A percentile compares a stretch with the other conserved stretches of the same genome.
These are phyloP conservation scores for Casaregolazyma lundiana DNA, from an alignment of 1,139 yeast genomes.

Conservation along the genomic window DNA sequence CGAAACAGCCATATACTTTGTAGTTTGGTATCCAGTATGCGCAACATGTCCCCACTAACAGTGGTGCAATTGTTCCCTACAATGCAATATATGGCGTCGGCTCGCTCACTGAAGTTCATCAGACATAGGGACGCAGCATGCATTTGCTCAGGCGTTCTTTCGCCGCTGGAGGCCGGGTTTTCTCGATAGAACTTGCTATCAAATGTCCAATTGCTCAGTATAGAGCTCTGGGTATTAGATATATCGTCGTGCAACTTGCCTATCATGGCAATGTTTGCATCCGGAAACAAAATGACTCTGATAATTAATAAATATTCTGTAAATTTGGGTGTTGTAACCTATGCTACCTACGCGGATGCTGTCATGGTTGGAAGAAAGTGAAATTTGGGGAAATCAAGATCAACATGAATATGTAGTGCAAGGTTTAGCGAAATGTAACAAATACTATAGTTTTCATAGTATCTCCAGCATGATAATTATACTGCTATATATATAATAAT, in stretches of 20 bases:
- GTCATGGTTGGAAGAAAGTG: background rate
- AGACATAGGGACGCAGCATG: slow-evolving; percentile 45
- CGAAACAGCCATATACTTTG: slow-evolving; percentile 69
- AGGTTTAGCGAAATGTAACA: background rate
- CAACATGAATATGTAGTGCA: background rate
- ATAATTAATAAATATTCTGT: background rate
- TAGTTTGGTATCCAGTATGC: slow-evolving; percentile 44
- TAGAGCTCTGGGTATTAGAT: slow-evolving; percentile 56
- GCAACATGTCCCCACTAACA: slow-evolving; percentile 31
- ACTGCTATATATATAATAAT: too few species aligned
- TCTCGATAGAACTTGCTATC: slow-evolving; percentile 61
- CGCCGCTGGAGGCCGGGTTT: slow-evolving; percentile 37
- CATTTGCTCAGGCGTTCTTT: slow-evolving; percentile 7
- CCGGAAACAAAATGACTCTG: slow-evolving; percentile 49
- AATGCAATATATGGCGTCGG: slow-evolving; percentile 49
- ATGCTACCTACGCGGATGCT: slow-evolving; percentile 17
- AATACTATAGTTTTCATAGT: too few species aligned
- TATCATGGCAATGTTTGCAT: slow-evolving; percentile 61
- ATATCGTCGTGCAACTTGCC: slow-evolving; percentile 63
- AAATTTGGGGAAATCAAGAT: background rate
- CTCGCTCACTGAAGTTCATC: slow-evolving; percentile 50
- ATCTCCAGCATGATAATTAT: too few species aligned
- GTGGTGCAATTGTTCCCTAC: slow-evolving; percentile 38
- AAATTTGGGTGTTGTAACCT: background rate
- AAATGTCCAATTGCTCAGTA: slow-evolving; percentile 60